Conservation (phyloP, 2,329 filamentous ascomycete species). For the Trichoderma endophyticum region DNA sequence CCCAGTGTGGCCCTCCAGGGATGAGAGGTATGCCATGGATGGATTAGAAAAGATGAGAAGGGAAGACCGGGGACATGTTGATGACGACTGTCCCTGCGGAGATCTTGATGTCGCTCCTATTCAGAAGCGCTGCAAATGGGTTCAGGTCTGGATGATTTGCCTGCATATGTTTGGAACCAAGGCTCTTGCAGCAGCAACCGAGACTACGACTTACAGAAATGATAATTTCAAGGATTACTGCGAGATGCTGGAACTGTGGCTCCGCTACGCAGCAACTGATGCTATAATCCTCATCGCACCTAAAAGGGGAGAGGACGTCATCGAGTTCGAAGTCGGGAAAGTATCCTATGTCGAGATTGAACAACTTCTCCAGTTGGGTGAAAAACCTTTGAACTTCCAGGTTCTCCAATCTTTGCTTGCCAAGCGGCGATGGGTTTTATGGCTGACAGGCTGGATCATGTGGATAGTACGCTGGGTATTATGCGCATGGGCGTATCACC, state of each 20-base stretch:
- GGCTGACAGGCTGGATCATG: not conserved
- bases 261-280: not conserved
- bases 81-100: not conserved
- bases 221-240: too few species aligned
- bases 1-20: not conserved
- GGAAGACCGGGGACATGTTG: not conserved
- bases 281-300: not conserved
- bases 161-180: not conserved
- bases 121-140: not conserved
- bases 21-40: too few species aligned
- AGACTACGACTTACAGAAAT: not conserved
- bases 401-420: not conserved
- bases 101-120: accelerated
- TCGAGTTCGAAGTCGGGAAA: not conserved
- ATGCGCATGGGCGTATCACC: not conserved
- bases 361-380: not conserved
- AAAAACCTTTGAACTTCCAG: not conserved
- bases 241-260: not conserved
- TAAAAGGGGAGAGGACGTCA: not conserved
- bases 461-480: too few species aligned
- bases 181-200: not conserved
- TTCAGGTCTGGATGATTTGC: not conserved
- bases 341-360: not conserved
- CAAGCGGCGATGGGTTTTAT: not conserved
- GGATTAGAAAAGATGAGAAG: too few species aligned